These are phyloP conservation scores for Forsythia suspensa DNA, from an alignment of 257 asterid genomes.

Conservation along the genomic window DNA sequence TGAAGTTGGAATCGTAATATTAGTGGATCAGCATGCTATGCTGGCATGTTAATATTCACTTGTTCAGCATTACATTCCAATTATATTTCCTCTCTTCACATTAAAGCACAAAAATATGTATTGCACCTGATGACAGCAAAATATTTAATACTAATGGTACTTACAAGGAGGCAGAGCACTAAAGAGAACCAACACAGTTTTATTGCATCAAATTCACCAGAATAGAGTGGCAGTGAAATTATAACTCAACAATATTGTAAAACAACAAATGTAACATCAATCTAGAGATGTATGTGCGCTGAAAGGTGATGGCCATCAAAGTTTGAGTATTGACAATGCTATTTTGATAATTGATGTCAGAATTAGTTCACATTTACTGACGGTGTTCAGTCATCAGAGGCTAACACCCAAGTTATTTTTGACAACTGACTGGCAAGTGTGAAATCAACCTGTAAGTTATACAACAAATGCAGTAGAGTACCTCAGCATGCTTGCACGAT, in stretches of 20 bases:
- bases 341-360: neutral
- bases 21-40: neutral
- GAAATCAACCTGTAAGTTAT: neutral
- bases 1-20: neutral
- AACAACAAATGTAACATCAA: neutral
- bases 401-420: neutral
- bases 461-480: neutral
- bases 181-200: neutral
- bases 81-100: neutral
- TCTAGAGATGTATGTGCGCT: neutral
- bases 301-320: neutral
- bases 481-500: neutral
- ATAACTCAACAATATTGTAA: neutral
- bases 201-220: neutral
- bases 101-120: constrained; percentile 1
- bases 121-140: neutral
- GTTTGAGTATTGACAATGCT: neutral
- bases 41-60: neutral
- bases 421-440: neutral
- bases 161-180: neutral
- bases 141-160: neutral
- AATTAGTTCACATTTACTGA: neutral
- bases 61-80: neutral
- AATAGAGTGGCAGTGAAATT: neutral
- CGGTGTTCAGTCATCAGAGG: neutral